phyloP scores from a whole-genome alignment of 371 early-diverging fungal species.

The Lichtheimia ornata region DNA sequence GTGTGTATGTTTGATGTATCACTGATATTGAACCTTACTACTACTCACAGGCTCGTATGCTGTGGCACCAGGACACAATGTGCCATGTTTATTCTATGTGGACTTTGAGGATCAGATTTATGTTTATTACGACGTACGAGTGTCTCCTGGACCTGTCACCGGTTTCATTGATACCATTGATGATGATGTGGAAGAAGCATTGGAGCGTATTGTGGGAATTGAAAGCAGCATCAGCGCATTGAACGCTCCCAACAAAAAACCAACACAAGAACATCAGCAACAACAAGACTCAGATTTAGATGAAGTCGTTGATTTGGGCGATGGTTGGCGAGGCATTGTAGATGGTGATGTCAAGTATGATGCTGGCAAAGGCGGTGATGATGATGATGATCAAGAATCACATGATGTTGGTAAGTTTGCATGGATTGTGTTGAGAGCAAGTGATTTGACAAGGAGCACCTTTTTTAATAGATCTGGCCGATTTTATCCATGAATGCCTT shows the following conservation, averaged over 20 bases:
- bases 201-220: constrained; percentile 40
- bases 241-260: constrained; percentile 6
- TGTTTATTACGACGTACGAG: constrained; percentile 73
- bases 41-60: constrained; percentile 68
- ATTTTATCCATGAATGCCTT: constrained; percentile 29
- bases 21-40: not conserved
- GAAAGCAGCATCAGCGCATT: constrained; percentile 35
- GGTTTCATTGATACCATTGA: constrained; percentile 50
- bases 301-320: constrained; percentile 44
- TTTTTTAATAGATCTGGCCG: constrained; percentile 15
- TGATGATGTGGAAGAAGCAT: constrained; percentile 47
- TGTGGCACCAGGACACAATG: constrained; percentile 65
- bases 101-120: constrained; percentile 84
- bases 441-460: not conserved
- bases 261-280: not conserved
- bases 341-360: constrained; percentile 17
- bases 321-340: constrained; percentile 46
- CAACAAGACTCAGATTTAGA: constrained; percentile 11
- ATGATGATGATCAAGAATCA: not conserved
- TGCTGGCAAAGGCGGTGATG: constrained; percentile 1
- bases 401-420: constrained; percentile 4
- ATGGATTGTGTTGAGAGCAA: not conserved
- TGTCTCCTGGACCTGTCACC: constrained; percentile 47
- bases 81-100: constrained; percentile 80
- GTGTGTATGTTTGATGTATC: not conserved